phyloP scores from a whole-genome alignment of 805 yeast genomes.

The Lachancea meyersii region DNA sequence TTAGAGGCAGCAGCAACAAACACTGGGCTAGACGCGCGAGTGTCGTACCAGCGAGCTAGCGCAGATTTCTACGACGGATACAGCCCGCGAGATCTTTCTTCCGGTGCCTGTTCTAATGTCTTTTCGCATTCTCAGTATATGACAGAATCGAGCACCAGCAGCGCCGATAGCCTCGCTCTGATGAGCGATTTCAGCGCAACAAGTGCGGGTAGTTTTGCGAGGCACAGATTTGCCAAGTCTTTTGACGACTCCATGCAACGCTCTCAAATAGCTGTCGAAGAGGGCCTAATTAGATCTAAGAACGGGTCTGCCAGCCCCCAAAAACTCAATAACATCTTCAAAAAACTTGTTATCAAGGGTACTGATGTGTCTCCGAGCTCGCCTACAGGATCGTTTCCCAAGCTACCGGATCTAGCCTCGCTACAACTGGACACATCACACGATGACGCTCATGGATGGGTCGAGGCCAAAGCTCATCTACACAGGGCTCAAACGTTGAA shows the following conservation, averaged over 20 bases:
- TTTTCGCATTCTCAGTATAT: constrained; percentile 42
- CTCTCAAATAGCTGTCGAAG: constrained; percentile 16
- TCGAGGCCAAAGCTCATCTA: constrained; percentile 51
- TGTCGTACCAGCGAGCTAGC: constrained; percentile 14
- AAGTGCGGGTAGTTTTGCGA: constrained; percentile 76
- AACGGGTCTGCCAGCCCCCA: constrained; percentile 18
- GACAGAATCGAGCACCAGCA: constrained; percentile 42
- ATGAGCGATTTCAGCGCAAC: constrained; percentile 76
- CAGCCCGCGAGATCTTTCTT: constrained; percentile 8
- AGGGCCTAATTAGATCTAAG: background rate
- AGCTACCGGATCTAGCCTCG: constrained; percentile 26
- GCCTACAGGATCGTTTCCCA: constrained; percentile 22
- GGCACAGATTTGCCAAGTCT: constrained; percentile 56
- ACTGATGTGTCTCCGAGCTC: constrained; percentile 16
- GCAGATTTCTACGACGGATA: constrained; percentile 17
- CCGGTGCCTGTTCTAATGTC: constrained; percentile 13
- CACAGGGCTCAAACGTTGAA: constrained; percentile 69
- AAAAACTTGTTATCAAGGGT: constrained; percentile 29
- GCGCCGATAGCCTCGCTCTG: constrained; percentile 37
- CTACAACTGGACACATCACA: constrained; percentile 29
- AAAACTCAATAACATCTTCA: constrained; percentile 28
- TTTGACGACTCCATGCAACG: constrained; percentile 28
- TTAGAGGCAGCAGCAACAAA: background rate
- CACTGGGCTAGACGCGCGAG: constrained; percentile 8
- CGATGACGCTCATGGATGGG: constrained; percentile 43